Conservation (phyloP, 192 early-diverging fungal genomes). For the Dispira simplex region DNA sequence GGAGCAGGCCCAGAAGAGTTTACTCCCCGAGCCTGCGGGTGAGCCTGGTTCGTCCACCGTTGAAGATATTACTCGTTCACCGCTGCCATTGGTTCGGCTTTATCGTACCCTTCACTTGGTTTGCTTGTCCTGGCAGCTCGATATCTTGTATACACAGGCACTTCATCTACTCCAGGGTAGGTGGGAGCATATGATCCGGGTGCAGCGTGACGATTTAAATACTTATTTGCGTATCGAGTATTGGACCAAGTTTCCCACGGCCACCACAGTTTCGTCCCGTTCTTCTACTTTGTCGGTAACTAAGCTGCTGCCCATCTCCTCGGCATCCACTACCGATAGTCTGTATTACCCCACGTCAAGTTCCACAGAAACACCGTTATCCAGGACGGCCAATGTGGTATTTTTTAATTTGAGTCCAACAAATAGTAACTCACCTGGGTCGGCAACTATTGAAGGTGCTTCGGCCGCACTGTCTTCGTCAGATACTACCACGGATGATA, state of each 20-base stretch:
- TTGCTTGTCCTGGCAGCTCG: conserved; percentile 48
- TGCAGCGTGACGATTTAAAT: conserved; percentile 11
- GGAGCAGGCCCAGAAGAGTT: conserved; percentile 12
- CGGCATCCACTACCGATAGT: too few relatives aligned
- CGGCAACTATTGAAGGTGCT: too few relatives aligned
- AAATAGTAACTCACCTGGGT: too few relatives aligned
- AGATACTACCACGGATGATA: too few relatives aligned
- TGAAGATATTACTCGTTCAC: conserved; percentile 16
- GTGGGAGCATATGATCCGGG: conserved; percentile 26
- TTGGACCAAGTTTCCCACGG: not conserved
- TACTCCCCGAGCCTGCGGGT: conserved; percentile 15
- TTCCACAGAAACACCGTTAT: too few relatives aligned
- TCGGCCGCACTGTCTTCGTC: too few relatives aligned
- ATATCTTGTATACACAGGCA: conserved; percentile 48
- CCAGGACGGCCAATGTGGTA: too few relatives aligned
- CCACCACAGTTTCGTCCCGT: too few relatives aligned
- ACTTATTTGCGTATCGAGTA: not conserved
- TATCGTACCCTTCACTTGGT: conserved; percentile 62
- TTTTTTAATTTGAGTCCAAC: too few relatives aligned
- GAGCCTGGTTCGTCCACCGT: conserved; percentile 19
- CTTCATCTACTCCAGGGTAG: conserved; percentile 19
- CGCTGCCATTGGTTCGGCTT: conserved; percentile 24
- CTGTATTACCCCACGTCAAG: too few relatives aligned
- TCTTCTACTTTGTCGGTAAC: too few relatives aligned
- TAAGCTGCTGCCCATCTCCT: too few relatives aligned